Evolutionary conservation across 2,329 filamentous ascomycete genomes (phyloP).

Genomic region (Ophiostoma angusticollis): DNA sequence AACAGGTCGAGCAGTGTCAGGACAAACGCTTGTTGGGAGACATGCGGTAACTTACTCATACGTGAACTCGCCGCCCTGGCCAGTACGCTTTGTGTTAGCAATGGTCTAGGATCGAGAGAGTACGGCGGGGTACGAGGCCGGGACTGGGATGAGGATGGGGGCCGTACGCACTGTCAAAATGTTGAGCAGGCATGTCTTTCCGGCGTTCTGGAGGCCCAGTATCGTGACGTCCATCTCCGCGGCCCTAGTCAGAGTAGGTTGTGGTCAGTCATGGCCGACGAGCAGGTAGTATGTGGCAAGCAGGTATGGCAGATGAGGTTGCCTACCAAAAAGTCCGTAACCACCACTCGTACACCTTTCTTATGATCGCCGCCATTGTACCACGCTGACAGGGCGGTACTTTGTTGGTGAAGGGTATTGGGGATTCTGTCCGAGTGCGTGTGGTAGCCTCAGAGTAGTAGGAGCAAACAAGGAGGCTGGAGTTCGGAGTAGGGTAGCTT

Average conservation of each 20-base stretch:
- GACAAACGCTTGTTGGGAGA: too few species aligned
- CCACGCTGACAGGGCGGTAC: too few species aligned
- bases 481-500: too few species aligned
- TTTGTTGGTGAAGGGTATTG: too few species aligned
- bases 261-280: neutral
- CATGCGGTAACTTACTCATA: slow-evolving; percentile 67
- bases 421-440: too few species aligned
- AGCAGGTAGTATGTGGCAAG: neutral
- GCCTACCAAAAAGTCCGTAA: slow-evolving; percentile 90
- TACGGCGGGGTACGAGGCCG: neutral
- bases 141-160: slow-evolving; percentile 6
- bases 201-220: slow-evolving; percentile 95
- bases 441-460: too few species aligned
- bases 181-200: slow-evolving; percentile 87
- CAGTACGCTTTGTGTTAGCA: slow-evolving; percentile 4
- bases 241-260: slow-evolving; percentile 49
- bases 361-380: slow-evolving; percentile 87
- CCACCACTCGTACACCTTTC: slow-evolving; percentile 95
- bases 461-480: too few species aligned
- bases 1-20: too few species aligned
- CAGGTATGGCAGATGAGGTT: neutral
- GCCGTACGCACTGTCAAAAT: slow-evolving; percentile 72
- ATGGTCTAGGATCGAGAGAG: neutral
- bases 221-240: slow-evolving; percentile 99
- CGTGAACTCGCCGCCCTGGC: slow-evolving; percentile 91